Conservation (phyloP, 768 basidiomycete species). For the Cubamyces sp. region DNA sequence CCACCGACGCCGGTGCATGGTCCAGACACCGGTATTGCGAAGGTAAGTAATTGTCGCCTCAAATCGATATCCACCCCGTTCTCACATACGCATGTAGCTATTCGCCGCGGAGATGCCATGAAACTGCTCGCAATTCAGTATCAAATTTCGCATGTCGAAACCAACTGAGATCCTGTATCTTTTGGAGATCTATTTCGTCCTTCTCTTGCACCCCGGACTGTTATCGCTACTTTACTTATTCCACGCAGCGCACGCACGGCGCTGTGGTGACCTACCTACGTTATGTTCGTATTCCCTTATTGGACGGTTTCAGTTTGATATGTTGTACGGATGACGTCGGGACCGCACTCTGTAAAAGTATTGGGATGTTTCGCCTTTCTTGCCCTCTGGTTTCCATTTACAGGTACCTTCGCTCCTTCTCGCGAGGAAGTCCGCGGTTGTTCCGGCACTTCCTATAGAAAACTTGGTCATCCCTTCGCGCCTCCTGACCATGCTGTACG, state of each 20-base stretch:
- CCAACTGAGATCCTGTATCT: too few species aligned
- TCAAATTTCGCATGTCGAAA: too few species aligned
- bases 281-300: conserved; percentile 12
- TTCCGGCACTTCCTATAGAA: conserved; percentile 4
- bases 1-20: conserved; percentile 26
- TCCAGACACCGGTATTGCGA: conserved; percentile 10
- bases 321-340: neutral
- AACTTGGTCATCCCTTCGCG: neutral
- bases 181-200: too few species aligned
- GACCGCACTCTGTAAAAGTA: neutral
- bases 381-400: neutral
- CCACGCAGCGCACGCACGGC: conserved; percentile 5
- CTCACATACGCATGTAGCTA: conserved; percentile 19
- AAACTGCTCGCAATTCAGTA: neutral
- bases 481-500: conserved; percentile 1
- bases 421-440: conserved; percentile 9
- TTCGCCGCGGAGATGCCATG: conserved; percentile 35
- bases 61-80: neutral
- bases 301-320: neutral
- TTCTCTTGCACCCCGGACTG: neutral
- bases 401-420: neutral
- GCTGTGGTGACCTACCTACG: conserved; percentile 5
- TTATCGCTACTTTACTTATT: neutral
- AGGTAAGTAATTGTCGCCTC: conserved; percentile 17
- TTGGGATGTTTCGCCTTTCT: neutral